Evolutionary conservation across 306 rosid genomes (phyloP), one percentile per base, ranked within the genome.

Genomic region (Nissolia schottii): DNA sequence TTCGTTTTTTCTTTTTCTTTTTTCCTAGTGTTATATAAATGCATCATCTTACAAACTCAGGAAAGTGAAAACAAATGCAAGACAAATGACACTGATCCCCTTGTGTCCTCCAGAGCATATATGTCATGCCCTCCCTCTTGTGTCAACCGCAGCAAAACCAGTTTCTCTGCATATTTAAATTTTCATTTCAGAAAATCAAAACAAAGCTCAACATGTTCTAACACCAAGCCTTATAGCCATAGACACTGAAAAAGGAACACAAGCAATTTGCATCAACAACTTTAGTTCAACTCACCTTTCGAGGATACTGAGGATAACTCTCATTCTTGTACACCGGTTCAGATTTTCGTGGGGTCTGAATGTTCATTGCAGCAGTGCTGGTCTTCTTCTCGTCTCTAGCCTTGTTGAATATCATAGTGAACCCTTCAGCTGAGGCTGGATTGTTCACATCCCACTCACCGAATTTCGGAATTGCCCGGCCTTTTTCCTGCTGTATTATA

Each of bases 401-500:
- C 71, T 87, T 88, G 70, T 86, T 92, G 83, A 92, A 92, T 79
- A 90, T 92, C 20, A 92, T 89, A 3, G 96, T 90, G 71, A 84
- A 92, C 59, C 95, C 96, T 85, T 90, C 98, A 0, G 98, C 95
- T 28, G 96, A 81, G 8, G 97, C 92, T 8, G 97, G 97, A 66
- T 89, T 83, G 41, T 86, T 89, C 38, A 92, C 98, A 81, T 88
- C 95, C 98, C 98, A 92, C 78, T 89, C 94, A 1, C 98, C 98
- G 62, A 92, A 92, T 78, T 90, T 90, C 1, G 98, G 98, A 77
- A 92, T 67, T 58, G 92, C 78, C 23, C 85, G 77, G 57, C 88
- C 91, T 64, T 56, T 83, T 24, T 86, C 91, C 82, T 88, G 87
- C 91, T 90, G 79, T 7, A 61, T 9, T 7, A 61, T 9, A 27